A percentile compares a stretch with the other conserved stretches of the same genome.
Evolutionary conservation across 768 basidiomycete genomes (phyloP).

Genomic region (Xerocomellus amylosporus): DNA sequence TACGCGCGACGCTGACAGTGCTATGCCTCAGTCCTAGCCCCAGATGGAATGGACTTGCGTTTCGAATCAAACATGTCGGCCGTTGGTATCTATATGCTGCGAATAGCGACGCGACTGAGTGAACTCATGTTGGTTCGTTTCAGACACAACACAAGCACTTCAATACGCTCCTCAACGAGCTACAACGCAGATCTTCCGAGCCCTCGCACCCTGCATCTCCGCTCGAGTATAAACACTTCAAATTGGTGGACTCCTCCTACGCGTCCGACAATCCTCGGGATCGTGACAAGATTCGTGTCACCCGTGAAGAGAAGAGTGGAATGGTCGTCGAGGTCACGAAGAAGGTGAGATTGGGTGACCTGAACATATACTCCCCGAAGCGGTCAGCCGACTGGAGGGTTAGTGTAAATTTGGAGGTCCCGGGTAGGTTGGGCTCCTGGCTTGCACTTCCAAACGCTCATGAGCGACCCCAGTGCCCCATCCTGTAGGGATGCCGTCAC

Average conservation of each 20-base stretch:
- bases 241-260: constrained; percentile 81
- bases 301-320: constrained; percentile 72
- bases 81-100: constrained; percentile 45
- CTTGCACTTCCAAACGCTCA: background rate
- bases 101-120: constrained; percentile 3
- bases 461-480: constrained; percentile 50
- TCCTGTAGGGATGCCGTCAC: constrained; percentile 59
- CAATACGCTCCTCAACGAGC: constrained; percentile 82
- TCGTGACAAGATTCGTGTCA: constrained; percentile 73
- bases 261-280: constrained; percentile 37
- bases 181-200: constrained; percentile 55
- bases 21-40: constrained; percentile 55
- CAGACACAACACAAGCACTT: constrained; percentile 86
- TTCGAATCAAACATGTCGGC: constrained; percentile 94
- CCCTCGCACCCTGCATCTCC: constrained; percentile 54
- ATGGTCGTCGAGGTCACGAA: constrained; percentile 63
- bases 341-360: constrained; percentile 81
- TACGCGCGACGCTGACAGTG: constrained; percentile 2
- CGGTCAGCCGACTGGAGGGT: constrained; percentile 87
- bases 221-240: constrained; percentile 73
- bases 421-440: constrained; percentile 50
- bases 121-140: constrained; percentile 14
- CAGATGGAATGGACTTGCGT: constrained; percentile 58
- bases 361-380: constrained; percentile 86
- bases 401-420: constrained; percentile 89